A percentile compares a stretch with the other conserved stretches of the same genome.
Evolutionary conservation across 805 yeast genomes (phyloP).

Genomic region (Saccharomycopsis selenospora): DNA sequence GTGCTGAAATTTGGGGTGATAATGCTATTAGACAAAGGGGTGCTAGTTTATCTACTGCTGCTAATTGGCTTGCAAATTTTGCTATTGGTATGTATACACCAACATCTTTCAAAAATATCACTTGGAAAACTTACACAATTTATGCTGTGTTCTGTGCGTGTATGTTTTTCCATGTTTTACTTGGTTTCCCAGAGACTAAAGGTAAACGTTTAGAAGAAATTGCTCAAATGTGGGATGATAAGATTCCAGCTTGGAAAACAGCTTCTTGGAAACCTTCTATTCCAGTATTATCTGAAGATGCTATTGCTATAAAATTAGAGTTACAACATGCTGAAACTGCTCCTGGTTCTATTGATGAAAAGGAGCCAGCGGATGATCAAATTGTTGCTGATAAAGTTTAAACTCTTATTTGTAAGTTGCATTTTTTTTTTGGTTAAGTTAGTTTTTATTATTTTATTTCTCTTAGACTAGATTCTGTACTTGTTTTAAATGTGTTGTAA

Average conservation of each 20-base stretch:
- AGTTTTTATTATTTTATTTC: too few relatives aligned
- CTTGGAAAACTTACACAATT: conserved; percentile 52
- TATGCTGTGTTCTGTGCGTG: conserved; percentile 44
- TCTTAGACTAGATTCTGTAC: too few relatives aligned
- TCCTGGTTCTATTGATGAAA: too few relatives aligned
- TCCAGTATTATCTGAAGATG: too few relatives aligned
- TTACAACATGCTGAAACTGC: too few relatives aligned
- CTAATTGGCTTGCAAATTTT: conserved; percentile 63
- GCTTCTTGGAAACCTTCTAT: conserved; percentile 22
- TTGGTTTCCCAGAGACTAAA: conserved; percentile 35
- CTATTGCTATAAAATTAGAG: too few relatives aligned
- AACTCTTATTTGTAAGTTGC: too few relatives aligned
- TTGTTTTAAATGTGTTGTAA: too few relatives aligned
- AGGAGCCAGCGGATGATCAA: too few relatives aligned
- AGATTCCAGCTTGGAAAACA: conserved; percentile 25
- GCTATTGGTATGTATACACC: conserved; percentile 65
- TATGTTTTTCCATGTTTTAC: conserved; percentile 29
- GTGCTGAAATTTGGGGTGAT: conserved; percentile 26
- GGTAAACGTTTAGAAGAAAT: neutral
- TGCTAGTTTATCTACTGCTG: conserved; percentile 52
- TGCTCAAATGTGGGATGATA: conserved; percentile 21
- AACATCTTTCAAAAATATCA: conserved; percentile 43
- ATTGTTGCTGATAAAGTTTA: neutral
- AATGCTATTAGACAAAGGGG: conserved; percentile 53
- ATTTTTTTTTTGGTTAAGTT: too few relatives aligned